Conservation (phyloP, 192 early-diverging fungal genomes). For the Linnemannia zychae region DNA sequence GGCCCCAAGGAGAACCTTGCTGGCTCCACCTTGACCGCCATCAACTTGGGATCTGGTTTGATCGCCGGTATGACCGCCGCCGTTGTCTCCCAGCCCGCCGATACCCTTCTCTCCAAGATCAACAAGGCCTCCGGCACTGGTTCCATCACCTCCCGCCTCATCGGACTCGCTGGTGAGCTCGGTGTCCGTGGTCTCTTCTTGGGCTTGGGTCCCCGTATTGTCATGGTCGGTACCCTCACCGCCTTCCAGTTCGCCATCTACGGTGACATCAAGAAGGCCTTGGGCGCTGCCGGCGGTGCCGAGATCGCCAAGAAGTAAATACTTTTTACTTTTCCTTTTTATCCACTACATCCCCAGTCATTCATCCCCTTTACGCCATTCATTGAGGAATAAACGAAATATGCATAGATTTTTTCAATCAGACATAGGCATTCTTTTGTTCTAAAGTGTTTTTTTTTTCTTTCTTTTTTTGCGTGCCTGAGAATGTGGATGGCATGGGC, state of each 20-base stretch:
- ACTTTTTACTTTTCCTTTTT: not conserved
- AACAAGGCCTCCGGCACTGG: slow-evolving; percentile 79
- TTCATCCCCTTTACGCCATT: slow-evolving; percentile 3
- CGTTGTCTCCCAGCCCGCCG: slow-evolving; percentile 76
- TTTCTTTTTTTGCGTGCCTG: not conserved
- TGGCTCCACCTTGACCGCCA: slow-evolving; percentile 60
- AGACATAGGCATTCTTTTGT: no score
- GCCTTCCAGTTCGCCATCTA: slow-evolving; percentile 79
- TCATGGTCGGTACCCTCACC: slow-evolving; percentile 77
- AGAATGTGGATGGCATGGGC: not conserved
- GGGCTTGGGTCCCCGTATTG: slow-evolving; percentile 77
- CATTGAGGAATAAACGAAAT: slow-evolving; percentile 7
- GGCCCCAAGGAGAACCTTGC: slow-evolving; percentile 68
- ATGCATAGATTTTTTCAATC: slow-evolving; percentile 11
- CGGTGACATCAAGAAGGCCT: slow-evolving; percentile 70
- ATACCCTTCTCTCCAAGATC: slow-evolving; percentile 80
- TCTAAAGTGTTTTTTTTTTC: not conserved
- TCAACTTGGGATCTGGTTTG: slow-evolving; percentile 73
- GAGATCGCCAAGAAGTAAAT: slow-evolving; percentile 58
- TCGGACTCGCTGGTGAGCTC: slow-evolving; percentile 64
- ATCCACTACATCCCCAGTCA: not conserved
- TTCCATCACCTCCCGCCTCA: slow-evolving; percentile 68
- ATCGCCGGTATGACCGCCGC: slow-evolving; percentile 78
- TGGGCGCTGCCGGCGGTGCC: slow-evolving; percentile 71
- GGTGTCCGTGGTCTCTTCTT: slow-evolving; percentile 72